Evolutionary conservation across 1,139 yeast species (phyloP).

Genomic region (Saccharomyces hybrid): DNA sequence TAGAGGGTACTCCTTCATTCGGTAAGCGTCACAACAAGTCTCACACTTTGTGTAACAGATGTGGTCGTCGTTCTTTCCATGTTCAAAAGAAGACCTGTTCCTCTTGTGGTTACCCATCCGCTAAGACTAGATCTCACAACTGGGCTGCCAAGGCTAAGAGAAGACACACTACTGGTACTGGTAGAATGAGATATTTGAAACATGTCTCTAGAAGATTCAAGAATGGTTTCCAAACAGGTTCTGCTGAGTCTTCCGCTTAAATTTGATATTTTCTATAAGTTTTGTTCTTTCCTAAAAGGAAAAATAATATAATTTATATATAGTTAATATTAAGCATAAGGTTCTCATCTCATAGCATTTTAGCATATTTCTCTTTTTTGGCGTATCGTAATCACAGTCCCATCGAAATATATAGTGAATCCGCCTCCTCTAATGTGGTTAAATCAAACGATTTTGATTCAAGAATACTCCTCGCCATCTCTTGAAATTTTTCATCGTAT

Average conservation of each 20-base stretch:
- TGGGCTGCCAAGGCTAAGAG: no score
- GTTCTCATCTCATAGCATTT: not conserved
- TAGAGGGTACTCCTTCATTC: no score
- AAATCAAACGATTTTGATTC: constrained; percentile 40
- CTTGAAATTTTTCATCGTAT: constrained; percentile 58
- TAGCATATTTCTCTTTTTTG: not conserved
- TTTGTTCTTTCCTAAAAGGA: not conserved
- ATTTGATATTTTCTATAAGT: constrained; percentile 5
- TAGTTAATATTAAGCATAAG: constrained; percentile 5
- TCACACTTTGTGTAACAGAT: no score
- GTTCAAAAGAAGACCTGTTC: no score
- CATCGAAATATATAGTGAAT: constrained; percentile 61
- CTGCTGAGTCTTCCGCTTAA: constrained; percentile 37
- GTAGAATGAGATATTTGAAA: no score
- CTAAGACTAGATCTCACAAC: no score
- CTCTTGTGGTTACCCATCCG: no score
- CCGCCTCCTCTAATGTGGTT: constrained; percentile 74
- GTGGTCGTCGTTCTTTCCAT: constrained; percentile 98
- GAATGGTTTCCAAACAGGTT: no score
- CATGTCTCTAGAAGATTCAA: no score
- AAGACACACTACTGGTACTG: no score
- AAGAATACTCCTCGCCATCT: constrained; percentile 62
- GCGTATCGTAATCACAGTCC: constrained; percentile 41
- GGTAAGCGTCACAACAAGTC: no score
- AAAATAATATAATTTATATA: constrained; percentile 2